Base-by-base conservation (phyloP, 306 rosid genomes). In the Oemleria cerasiformis region DNA sequence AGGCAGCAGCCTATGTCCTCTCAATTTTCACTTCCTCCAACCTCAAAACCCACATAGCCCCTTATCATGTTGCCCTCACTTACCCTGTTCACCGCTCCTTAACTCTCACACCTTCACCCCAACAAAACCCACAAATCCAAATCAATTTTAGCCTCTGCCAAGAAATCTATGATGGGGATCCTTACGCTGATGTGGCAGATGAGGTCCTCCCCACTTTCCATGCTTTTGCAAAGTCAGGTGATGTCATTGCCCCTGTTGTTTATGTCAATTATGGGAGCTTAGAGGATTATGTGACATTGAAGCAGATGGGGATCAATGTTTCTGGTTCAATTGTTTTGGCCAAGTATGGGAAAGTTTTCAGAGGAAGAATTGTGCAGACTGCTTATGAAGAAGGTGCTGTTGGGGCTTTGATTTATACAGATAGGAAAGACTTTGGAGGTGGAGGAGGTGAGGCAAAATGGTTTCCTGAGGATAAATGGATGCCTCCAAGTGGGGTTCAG, bases 401-500 rank as follows among this genome's bases (percentile, higher is more conserved):
- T 9, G 92, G 96, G 63, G 89, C 63, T 10, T 71, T 90, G 75
- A 55, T 87, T 67, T 90, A 82, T 76, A 81, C 92, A 0, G 96
- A 87, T 58, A 77, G 72, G 79, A 85, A 90, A 77, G 92, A 90
- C 77, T 87, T 82, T 38, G 84, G 86, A 14, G 89, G 92, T 17
- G 86, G 90, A 5, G 87, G 36, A 1, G 86, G 76, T 9, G 78
- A 40, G 34, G 73, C 34, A 54, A 47, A 59, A 81, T 85, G 92
- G 87, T 89, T 89, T 55, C 96, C 92, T 8, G 80, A 83, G 9
- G 86, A 65, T 0, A 83, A 79, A 75, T 90, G 91, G 91, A 44
- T 90, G 88, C 89, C 96, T 20, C 96, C 96, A 14, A 87, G 87
- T 48, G 92, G 96, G 41, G 89, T 90, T 41, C 92, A 87, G 76